Evolutionary conservation across 352 stramenopile genomes (phyloP), one percentile per base, ranked within the genome.

Genomic region (Phytophthora tentaculata): DNA sequence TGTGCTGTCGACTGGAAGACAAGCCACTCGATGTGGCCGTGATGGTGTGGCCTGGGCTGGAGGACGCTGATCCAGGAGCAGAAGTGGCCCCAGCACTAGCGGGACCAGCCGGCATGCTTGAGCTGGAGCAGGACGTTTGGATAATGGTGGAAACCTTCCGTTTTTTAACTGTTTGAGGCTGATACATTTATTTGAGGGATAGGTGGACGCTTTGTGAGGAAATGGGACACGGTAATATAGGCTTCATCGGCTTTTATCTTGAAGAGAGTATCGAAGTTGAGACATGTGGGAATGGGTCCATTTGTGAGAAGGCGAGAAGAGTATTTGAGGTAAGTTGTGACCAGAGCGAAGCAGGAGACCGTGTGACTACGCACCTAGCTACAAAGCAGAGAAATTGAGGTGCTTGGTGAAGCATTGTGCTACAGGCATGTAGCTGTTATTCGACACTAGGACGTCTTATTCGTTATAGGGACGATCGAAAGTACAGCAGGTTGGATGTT

Each of bases 1-100:
- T 39, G 32, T 39, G 32, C 7, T 39, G 7, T 2, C 12, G 68
- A 12, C 74, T 45, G 12, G 80, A 86, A 37, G 69, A 83, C 56
- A 85, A 86, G 39, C 69, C 61, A n/a, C 47, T 67, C 3, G 71
- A 74, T 2, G 72, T 64, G 16, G 55, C 59, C n/a, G n/a, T 32
- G 45, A 47, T 16, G 17, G 63, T 19, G 3, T 28, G 10, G 19
- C 22, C 24, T 6, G 44, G 49, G 35, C 52, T 64, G 20, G 69
- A 29, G 23, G 61, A 45, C 19, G 12, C 55, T 10, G 47, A 56
- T 16, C 8, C 22, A 7, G 29, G 17, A 9, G 53, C 61, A 35
- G 62, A 44, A 17, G 32, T 13, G 26, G 13, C 8, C 12, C 12
- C 12, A 14, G 32, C 32, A 16, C 47, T 45, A 3, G 39, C 14